Base-by-base conservation (phyloP, 106 monocot species). In the Acorus gramineus region DNA sequence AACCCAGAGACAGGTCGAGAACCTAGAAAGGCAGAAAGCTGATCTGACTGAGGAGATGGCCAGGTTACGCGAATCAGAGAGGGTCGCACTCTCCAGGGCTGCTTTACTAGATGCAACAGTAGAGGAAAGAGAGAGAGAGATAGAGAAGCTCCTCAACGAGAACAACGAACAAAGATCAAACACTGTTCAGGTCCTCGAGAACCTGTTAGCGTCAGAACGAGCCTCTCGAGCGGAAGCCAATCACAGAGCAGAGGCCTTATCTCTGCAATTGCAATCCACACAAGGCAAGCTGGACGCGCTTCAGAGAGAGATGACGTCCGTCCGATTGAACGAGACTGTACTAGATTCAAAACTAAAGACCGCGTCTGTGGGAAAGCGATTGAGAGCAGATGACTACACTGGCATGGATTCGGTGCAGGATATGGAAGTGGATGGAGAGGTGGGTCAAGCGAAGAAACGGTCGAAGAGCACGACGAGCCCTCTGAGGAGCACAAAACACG, bases 141-240 rank as follows among this genome's bases (percentile, higher is more conserved):
- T 95, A 11, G 90, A 87, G 73, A 80, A 85, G 61, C 73, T 87
- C 78, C 46, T 90, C 78, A 82, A 72, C 58, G 72, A 66, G 59
- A 95, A 69, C 73, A 95, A 95, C 8, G 86, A 95, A 74, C 90
- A 95, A 60, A 77, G 95, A n/a, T 95, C 95, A 11, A 87, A 66
- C 72, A 95, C 95, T 0, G 95, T 90, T 14, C 95, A 95, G 69
- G 87, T 95, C 46, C 90, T 95, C 44, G 90, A 95, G 62, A 76
- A 78, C 63, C 80, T 95, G 11, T 63, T 95, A 59, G 84, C 76
- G 5, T 82, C 95, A 3, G 95, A 95, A 62, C 79, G 95, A 47
- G 77, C 64, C 8, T 80, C 95, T 53, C 69, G 80, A 54, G 70
- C 81, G 8, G 95, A 95, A 63, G 95, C 95, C 6, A 95, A 82